These are phyloP conservation scores for Paralagenidium karlingii DNA, from an alignment of 352 stramenopile genomes.

Conservation along the genomic window DNA sequence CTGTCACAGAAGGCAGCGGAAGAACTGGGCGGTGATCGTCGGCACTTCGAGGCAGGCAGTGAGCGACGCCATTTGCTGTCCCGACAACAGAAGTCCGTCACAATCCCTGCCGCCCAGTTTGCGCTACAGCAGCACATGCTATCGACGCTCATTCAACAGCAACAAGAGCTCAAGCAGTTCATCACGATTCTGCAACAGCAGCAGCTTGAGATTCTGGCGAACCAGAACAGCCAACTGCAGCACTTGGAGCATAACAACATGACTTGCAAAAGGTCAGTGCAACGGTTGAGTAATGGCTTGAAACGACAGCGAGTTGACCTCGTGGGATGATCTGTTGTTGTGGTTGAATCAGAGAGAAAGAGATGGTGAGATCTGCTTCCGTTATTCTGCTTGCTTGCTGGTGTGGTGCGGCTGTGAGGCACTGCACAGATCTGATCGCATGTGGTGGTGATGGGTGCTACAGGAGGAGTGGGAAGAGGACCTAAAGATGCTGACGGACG, in stretches of 20 bases:
- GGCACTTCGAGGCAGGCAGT: too few species aligned
- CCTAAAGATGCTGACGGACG: slow-evolving; percentile 31
- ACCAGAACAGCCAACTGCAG: slow-evolving; percentile 38
- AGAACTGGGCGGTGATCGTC: too few species aligned
- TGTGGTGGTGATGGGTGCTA: slow-evolving; percentile 2
- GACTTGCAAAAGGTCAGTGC: too few species aligned
- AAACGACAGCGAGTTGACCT: too few species aligned
- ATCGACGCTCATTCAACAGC: slow-evolving; percentile 61
- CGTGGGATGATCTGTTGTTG: too few species aligned
- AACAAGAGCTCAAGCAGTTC: slow-evolving; percentile 76
- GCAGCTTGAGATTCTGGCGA: slow-evolving; percentile 50
- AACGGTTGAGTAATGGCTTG: too few species aligned
- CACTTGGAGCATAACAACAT: slow-evolving; percentile 52
- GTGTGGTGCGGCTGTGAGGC: slow-evolving; percentile 12
- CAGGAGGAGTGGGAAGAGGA: slow-evolving; percentile 49
- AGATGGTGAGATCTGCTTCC: not conserved
- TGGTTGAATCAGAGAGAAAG: slow-evolving; percentile 23
- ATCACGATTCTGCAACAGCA: slow-evolving; percentile 63
- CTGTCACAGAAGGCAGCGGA: too few species aligned
- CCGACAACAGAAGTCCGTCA: too few species aligned
- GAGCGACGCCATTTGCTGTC: too few species aligned
- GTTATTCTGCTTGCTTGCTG: slow-evolving; percentile 2
- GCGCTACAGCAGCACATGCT: slow-evolving; percentile 77
- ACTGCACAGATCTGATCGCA: not conserved
- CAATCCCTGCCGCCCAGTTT: slow-evolving; percentile 58